phyloP scores from a whole-genome alignment of 148 eudicot species.

The Nepenthes mirabilis region DNA sequence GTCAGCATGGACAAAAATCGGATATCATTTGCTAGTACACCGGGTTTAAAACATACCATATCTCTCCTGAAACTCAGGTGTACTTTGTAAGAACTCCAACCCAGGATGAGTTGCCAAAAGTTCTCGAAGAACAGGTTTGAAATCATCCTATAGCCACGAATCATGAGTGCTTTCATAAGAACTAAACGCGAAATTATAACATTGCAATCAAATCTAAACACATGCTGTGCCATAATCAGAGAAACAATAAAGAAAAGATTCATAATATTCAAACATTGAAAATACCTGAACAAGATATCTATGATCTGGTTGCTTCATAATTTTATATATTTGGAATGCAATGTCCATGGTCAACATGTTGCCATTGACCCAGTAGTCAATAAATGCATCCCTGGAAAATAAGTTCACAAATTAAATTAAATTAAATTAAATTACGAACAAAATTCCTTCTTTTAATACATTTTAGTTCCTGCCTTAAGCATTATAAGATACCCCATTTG shows the following conservation, averaged over 20 bases:
- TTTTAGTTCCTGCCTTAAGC: no score
- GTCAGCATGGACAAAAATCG: background rate
- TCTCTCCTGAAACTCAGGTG: conserved; percentile 98
- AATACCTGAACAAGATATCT: conserved; percentile 42
- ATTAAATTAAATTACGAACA: background rate
- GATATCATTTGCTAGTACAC: background rate
- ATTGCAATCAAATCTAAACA: background rate
- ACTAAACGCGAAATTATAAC: background rate
- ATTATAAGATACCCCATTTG: no score
- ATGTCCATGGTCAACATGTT: conserved; percentile 57
- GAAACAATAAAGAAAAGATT: background rate
- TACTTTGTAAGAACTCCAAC: conserved; percentile 80
- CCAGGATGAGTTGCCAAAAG: conserved; percentile 95
- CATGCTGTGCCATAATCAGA: background rate
- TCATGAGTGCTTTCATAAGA: background rate
- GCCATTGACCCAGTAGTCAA: conserved; percentile 57
- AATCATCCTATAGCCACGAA: conserved; percentile 55
- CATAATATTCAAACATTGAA: background rate
- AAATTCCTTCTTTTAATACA: no score
- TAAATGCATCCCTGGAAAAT: conserved; percentile 46
- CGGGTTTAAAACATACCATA: conserved; percentile 39
- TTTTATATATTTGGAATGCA: conserved; percentile 48
- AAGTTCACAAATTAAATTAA: background rate
- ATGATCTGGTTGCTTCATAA: conserved; percentile 60
- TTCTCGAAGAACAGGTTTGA: conserved; percentile 79